Conservation (phyloP, 2,329 filamentous ascomycete genomes). For the Xylaria sp. region DNA sequence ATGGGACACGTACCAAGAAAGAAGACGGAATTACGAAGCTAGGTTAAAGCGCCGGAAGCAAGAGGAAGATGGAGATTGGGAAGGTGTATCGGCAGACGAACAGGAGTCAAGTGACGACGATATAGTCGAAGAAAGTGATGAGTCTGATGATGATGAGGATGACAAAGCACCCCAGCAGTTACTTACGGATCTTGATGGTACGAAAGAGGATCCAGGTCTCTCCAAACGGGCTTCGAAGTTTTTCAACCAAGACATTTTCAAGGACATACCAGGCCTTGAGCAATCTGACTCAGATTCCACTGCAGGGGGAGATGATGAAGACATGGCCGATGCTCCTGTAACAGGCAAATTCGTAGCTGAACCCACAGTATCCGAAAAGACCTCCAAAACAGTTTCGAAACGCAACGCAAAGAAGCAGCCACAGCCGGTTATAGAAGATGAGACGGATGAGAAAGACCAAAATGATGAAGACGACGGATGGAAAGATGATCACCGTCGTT, state of each 20-base stretch:
- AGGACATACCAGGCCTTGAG: conserved; percentile 77
- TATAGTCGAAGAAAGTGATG: conserved; percentile 68
- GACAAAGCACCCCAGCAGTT: conserved; percentile 62
- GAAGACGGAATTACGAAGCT: conserved; percentile 83
- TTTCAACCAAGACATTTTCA: conserved; percentile 95
- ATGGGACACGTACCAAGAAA: conserved; percentile 81
- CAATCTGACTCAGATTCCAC: conserved; percentile 56
- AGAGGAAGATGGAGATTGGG: conserved; percentile 89
- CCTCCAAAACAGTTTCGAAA: conserved; percentile 40
- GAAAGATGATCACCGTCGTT: conserved; percentile 72
- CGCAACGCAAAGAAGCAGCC: conserved; percentile 34
- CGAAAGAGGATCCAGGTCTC: conserved; percentile 65
- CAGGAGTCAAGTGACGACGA: conserved; percentile 69
- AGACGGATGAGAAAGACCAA: conserved; percentile 68
- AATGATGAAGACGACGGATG: conserved; percentile 67
- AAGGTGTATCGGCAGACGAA: conserved; percentile 80
- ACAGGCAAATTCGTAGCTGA: conserved; percentile 28
- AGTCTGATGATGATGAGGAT: conserved; percentile 68
- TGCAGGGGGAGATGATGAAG: conserved; percentile 49
- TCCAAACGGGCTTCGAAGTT: conserved; percentile 88
- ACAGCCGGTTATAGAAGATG: conserved; percentile 51
- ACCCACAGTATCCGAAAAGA: conserved; percentile 42
- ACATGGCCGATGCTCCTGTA: conserved; percentile 44
- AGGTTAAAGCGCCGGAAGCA: conserved; percentile 89
- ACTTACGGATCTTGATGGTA: conserved; percentile 71